Evolutionary conservation across 257 asterid genomes (phyloP).

Genomic region (Nicotiana benthamiana): DNA sequence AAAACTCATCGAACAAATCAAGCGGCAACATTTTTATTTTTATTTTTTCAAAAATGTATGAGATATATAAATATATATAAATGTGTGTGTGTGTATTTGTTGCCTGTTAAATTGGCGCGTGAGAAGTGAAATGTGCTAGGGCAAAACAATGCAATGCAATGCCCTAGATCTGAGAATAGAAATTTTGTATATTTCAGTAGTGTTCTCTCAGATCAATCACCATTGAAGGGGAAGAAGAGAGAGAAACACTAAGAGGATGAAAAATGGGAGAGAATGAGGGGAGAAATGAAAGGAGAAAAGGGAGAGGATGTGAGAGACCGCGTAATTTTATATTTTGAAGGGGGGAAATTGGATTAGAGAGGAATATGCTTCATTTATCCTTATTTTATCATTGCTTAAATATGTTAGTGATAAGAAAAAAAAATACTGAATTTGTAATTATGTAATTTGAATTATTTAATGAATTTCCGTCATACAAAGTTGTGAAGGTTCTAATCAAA

Average conservation of each 20-base stretch:
- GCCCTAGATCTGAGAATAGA: conserved; percentile 26
- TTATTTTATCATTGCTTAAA: not conserved
- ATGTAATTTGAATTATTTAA: too few relatives aligned
- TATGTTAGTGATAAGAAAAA: too few relatives aligned
- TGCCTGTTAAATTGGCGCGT: not conserved
- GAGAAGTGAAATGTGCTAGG: conserved; percentile 13
- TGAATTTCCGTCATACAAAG: too few relatives aligned
- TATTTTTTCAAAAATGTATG: too few relatives aligned
- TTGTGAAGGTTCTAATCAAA: too few relatives aligned
- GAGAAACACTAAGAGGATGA: not conserved
- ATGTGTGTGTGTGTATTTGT: not conserved
- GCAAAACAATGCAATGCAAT: conserved; percentile 20
- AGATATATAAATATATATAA: too few relatives aligned
- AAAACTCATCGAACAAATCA: conserved; percentile 50
- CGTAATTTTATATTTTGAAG: conserved; percentile 34
- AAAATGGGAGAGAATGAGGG: conserved; percentile 10
- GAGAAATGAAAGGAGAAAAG: conserved; percentile 14
- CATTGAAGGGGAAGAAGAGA: conserved; percentile 17
- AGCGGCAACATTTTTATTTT: conserved; percentile 33
- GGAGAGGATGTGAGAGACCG: conserved; percentile 27
- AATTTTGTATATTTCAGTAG: not conserved
- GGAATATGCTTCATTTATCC: not conserved
- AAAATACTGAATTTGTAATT: too few relatives aligned
- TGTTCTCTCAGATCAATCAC: conserved; percentile 34
- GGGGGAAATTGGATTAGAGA: not conserved